phyloP scores from a whole-genome alignment of 768 basidiomycete genomes.

The Boletus reticuloceps region DNA sequence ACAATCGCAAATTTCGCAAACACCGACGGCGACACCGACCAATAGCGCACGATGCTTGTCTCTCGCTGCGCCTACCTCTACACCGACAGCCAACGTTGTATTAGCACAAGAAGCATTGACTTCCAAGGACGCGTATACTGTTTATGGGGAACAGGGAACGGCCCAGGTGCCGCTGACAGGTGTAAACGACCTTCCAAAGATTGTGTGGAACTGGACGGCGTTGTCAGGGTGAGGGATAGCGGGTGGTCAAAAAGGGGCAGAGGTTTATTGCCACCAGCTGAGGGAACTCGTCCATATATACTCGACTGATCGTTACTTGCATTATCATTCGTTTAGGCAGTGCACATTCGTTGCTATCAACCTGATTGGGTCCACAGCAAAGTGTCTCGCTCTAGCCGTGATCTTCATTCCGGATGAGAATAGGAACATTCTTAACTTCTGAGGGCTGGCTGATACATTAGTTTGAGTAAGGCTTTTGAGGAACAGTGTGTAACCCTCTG shows the following conservation, averaged over 20 bases:
- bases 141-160: slow-evolving; percentile 13
- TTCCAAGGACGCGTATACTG: slow-evolving; percentile 4
- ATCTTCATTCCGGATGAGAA: no score
- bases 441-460: no score
- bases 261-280: no score
- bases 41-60: slow-evolving; percentile 25
- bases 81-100: slow-evolving; percentile 19
- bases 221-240: neutral
- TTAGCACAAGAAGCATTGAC: slow-evolving; percentile 8
- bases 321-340: no score
- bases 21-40: slow-evolving; percentile 25
- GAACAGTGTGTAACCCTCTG: no score
- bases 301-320: no score
- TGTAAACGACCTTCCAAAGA: slow-evolving; percentile 13
- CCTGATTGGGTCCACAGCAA: no score
- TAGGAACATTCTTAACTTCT: no score
- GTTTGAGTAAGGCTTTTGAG: no score
- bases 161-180: slow-evolving; percentile 10
- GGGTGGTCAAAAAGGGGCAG: no score
- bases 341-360: no score
- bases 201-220: slow-evolving; percentile 22
- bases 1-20: slow-evolving; percentile 26
- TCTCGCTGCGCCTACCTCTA: slow-evolving; percentile 27
- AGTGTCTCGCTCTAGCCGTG: no score
- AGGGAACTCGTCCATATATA: neutral